These are phyloP conservation scores for Candida quercuum DNA, from an alignment of 805 yeast genomes.

Conservation along the genomic window DNA sequence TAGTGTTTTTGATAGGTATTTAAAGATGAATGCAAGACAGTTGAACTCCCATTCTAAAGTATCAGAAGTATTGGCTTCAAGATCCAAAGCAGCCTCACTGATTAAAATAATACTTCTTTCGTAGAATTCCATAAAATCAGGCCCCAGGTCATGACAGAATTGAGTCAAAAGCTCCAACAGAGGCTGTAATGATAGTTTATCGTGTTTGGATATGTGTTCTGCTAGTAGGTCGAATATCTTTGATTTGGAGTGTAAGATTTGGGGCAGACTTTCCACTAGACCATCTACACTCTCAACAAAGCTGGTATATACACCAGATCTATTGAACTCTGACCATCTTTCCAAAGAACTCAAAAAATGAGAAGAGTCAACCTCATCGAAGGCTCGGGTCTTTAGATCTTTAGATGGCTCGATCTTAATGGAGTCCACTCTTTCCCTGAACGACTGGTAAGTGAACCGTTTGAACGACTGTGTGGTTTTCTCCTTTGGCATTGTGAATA, in stretches of 20 bases:
- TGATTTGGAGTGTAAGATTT: constrained; percentile 65
- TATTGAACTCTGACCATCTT: constrained; percentile 85
- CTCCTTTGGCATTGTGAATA: constrained; percentile 15
- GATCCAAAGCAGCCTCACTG: constrained; percentile 38
- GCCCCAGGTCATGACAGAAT: constrained; percentile 87
- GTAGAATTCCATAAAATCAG: constrained; percentile 79
- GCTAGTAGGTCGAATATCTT: constrained; percentile 51
- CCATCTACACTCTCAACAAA: constrained; percentile 53
- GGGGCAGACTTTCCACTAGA: constrained; percentile 68
- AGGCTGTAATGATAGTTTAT: constrained; percentile 73
- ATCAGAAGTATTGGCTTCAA: constrained; percentile 45
- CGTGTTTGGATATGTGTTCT: constrained; percentile 45
- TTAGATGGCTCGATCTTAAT: constrained; percentile 75
- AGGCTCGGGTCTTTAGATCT: constrained; percentile 51
- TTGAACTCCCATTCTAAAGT: constrained; percentile 83
- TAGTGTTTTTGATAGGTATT: constrained; percentile 67
- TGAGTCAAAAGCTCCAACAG: constrained; percentile 75
- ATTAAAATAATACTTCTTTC: constrained; percentile 45
- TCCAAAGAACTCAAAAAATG: constrained; percentile 74
- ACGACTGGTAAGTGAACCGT: constrained; percentile 64
- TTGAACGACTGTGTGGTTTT: constrained; percentile 52
- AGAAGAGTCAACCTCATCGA: constrained; percentile 68
- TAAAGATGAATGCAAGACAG: constrained; percentile 82
- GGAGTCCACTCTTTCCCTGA: constrained; percentile 78
- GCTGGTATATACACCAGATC: constrained; percentile 64